These are phyloP conservation scores for Colletotrichum scovillei DNA, from an alignment of 2,329 filamentous ascomycete species.

Conservation along the genomic window DNA sequence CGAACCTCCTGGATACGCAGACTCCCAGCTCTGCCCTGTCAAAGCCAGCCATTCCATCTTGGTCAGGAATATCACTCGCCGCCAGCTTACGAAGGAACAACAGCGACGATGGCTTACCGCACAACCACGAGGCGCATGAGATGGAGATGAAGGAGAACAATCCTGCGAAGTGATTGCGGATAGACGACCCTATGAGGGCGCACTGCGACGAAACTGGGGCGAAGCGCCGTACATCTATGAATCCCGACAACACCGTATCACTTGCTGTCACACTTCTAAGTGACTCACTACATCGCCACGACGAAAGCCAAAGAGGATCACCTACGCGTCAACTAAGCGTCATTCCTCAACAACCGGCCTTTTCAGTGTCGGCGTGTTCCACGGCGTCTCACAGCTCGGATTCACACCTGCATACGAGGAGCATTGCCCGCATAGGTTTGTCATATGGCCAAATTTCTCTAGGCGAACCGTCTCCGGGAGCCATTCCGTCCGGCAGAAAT, in stretches of 20 bases:
- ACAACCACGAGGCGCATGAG: no score
- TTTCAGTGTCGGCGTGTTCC: constrained; percentile 57
- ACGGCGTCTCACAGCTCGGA: constrained; percentile 61
- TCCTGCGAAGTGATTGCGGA: constrained; percentile 61
- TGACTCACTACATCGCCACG: constrained; percentile 61
- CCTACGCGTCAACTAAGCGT: constrained; percentile 62
- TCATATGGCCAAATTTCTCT: constrained; percentile 61
- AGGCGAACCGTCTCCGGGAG: constrained; percentile 55
- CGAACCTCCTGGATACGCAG: constrained; percentile 56
- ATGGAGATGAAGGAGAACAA: constrained; percentile 63
- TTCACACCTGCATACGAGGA: constrained; percentile 54
- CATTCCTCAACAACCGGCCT: constrained; percentile 57
- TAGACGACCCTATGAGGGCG: constrained; percentile 54
- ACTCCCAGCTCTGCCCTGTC: constrained; percentile 62
- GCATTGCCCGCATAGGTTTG: constrained; percentile 51
- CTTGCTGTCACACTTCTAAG: constrained; percentile 44
- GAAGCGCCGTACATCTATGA: constrained; percentile 68
- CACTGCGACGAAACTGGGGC: constrained; percentile 57
- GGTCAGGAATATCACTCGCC: constrained; percentile 52
- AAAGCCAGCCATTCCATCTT: constrained; percentile 51
- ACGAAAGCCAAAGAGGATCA: constrained; percentile 60
- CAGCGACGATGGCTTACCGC: no score
- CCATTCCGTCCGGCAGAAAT: constrained; percentile 60
- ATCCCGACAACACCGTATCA: constrained; percentile 55
- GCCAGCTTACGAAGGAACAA: constrained; percentile 59